A percentile compares a stretch with the other conserved stretches of the same genome.
These are phyloP conservation scores for Viola pubescens DNA, from an alignment of 441 rosid genomes.

Conservation along the genomic window DNA sequence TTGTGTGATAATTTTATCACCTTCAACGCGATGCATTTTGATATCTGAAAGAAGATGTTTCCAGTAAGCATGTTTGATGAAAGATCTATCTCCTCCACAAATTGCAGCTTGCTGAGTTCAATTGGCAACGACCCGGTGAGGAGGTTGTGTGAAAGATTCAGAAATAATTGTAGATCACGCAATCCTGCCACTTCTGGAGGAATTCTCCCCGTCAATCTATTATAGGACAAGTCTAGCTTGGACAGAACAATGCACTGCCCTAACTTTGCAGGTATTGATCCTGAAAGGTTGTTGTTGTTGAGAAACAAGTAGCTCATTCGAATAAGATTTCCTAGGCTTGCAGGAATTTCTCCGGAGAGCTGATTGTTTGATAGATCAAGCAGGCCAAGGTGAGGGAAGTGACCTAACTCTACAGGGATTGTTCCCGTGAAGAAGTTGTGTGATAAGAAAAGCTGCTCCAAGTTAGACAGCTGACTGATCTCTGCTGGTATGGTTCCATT, in stretches of 20 bases:
- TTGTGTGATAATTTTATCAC: conserved; percentile 19
- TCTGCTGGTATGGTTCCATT: conserved; percentile 19
- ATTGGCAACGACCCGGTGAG: conserved; percentile 19
- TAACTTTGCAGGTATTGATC: conserved; percentile 35
- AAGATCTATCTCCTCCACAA: conserved; percentile 19
- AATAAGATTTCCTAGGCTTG: conserved; percentile 19
- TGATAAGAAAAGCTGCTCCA: conserved; percentile 17
- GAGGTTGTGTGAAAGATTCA: conserved; percentile 22
- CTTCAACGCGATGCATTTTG: conserved; percentile 19
- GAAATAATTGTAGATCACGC: conserved; percentile 12
- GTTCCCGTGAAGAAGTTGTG: conserved; percentile 16
- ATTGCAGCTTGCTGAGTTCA: conserved; percentile 16
- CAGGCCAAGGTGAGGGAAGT: conserved; percentile 11
- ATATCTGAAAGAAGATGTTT: conserved; percentile 17
- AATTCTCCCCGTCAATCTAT: conserved; percentile 16
- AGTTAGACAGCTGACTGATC: conserved; percentile 4
- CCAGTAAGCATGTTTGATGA: conserved; percentile 23
- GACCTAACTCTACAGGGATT: conserved; percentile 17
- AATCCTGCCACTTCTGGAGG: conserved; percentile 10
- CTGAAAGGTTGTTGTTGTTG: conserved; percentile 46
- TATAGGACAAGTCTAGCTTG: conserved; percentile 18
- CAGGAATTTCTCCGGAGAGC: conserved; percentile 24
- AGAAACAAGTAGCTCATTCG: conserved; percentile 31
- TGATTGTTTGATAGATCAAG: conserved; percentile 20
- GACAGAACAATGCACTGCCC: conserved; percentile 25